Evolutionary conservation across 164 flowering plant genomes (phyloP).

Genomic region (Warburgia ugandensis): DNA sequence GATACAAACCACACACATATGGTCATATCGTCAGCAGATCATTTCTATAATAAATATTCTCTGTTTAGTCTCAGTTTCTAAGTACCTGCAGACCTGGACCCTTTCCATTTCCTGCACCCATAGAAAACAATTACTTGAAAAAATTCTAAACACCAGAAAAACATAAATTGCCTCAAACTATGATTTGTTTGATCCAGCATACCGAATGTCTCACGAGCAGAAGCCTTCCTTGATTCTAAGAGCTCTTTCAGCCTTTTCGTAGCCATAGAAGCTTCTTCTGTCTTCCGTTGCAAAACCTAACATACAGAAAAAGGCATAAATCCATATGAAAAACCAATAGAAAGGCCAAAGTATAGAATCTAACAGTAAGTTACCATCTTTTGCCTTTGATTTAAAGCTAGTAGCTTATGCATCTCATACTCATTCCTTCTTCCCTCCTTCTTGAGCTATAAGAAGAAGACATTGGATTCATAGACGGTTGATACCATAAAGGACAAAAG

Average conservation of each 20-base stretch:
- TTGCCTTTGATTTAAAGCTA: constrained; percentile 92
- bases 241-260: constrained; percentile 88
- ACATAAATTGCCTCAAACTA: neutral
- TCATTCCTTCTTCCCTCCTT: constrained; percentile 98
- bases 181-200: neutral
- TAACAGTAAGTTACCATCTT: constrained; percentile 58
- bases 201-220: constrained; percentile 64
- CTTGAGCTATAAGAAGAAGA: constrained; percentile 53
- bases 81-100: constrained; percentile 80
- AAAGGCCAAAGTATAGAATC: neutral
- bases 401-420: constrained; percentile 96
- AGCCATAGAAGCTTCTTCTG: constrained; percentile 95
- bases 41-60: too few species aligned
- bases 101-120: constrained; percentile 54
- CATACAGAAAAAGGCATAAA: constrained; percentile 3
- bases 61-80: neutral
- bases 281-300: constrained; percentile 92
- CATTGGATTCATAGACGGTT: neutral
- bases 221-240: constrained; percentile 73
- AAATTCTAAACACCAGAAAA: neutral
- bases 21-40: too few species aligned
- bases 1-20: too few species aligned
- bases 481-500: neutral
- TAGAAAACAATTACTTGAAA: constrained; percentile 4
- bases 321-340: neutral